Percentiles rank a stretch among this genome's conserved stretches.
Evolutionary conservation across 2,329 filamentous ascomycete species (phyloP).

Genomic region (Botrytis porri): DNA sequence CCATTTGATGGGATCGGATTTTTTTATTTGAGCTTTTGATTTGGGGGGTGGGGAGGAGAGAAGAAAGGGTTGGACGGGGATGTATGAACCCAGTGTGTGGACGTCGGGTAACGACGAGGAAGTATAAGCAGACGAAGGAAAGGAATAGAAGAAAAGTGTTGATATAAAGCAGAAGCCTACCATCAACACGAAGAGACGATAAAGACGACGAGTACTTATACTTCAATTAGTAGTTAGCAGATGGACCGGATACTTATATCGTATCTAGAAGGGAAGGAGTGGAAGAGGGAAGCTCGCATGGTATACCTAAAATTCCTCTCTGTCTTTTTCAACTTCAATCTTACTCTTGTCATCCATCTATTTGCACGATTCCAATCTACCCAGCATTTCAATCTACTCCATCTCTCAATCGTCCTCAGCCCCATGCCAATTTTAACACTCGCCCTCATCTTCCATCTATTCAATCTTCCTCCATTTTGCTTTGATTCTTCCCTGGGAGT

Average conservation of each 20-base stretch:
- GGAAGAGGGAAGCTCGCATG: not conserved
- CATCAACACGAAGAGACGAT: not conserved
- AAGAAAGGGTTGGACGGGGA: not conserved
- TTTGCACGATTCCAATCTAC: not conserved
- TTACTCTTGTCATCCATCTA: not conserved
- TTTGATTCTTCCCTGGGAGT: not conserved
- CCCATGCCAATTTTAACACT: not conserved
- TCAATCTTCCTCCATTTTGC: not conserved
- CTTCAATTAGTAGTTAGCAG: not conserved
- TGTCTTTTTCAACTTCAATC: not conserved
- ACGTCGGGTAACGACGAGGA: not conserved
- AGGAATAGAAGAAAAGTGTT: not conserved
- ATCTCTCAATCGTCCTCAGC: not conserved
- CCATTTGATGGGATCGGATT: constrained; percentile 37
- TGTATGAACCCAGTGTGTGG: constrained; percentile 1
- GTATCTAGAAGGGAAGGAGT: not conserved
- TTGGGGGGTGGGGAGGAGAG: not conserved
- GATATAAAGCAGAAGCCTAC: not conserved
- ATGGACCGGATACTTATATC: not conserved
- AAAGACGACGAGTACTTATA: not conserved
- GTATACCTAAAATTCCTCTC: not conserved
- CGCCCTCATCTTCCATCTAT: not conserved
- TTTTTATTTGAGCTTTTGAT: constrained; percentile 13
- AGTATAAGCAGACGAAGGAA: not conserved
- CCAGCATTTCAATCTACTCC: not conserved